Percentiles rank a stretch among this genome's conserved stretches.
These are phyloP conservation scores for Colletotrichum plurivorum DNA, from an alignment of 2,329 filamentous ascomycete species.

Conservation along the genomic window DNA sequence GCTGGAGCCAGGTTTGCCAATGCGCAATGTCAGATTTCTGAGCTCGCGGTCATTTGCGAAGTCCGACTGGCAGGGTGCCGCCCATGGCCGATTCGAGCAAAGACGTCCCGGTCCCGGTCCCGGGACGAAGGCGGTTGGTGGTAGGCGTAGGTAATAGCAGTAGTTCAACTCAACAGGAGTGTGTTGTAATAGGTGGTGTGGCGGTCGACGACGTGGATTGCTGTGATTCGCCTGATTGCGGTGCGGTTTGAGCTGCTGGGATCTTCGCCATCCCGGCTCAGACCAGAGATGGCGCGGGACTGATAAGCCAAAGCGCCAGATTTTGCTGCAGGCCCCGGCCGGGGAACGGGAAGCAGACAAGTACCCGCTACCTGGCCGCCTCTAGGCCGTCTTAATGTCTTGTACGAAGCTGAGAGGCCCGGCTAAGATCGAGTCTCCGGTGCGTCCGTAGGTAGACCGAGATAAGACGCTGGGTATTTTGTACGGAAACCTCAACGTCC, in stretches of 20 bases:
- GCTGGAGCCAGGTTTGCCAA: neutral
- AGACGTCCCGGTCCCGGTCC: slow-evolving; percentile 4
- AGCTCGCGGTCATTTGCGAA: neutral
- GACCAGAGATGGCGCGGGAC: slow-evolving; percentile 35
- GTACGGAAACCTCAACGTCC: neutral
- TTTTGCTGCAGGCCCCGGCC: slow-evolving; percentile 37
- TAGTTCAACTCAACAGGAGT: neutral
- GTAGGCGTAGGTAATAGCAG: slow-evolving; percentile 16
- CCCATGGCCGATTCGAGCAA: slow-evolving; percentile 20
- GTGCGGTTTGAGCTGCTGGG: slow-evolving; percentile 31
- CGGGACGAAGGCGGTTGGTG: slow-evolving; percentile 3
- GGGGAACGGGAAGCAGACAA: neutral
- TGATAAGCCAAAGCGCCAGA: slow-evolving; percentile 41
- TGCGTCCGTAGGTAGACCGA: slow-evolving; percentile 24
- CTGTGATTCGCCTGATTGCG: slow-evolving; percentile 40
- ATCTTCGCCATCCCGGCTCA: slow-evolving; percentile 22
- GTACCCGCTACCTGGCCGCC: slow-evolving; percentile 25
- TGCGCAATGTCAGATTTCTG: slow-evolving; percentile 12
- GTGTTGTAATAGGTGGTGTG: slow-evolving; percentile 36
- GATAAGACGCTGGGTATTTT: slow-evolving; percentile 8
- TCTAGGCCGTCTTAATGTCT: neutral
- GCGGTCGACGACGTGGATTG: slow-evolving; percentile 41
- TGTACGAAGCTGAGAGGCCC: slow-evolving; percentile 1
- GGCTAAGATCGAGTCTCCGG: neutral
- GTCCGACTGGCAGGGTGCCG: slow-evolving; percentile 5